Base-by-base conservation (phyloP, 2,329 filamentous ascomycete species). In the Claviceps quebecensis region DNA sequence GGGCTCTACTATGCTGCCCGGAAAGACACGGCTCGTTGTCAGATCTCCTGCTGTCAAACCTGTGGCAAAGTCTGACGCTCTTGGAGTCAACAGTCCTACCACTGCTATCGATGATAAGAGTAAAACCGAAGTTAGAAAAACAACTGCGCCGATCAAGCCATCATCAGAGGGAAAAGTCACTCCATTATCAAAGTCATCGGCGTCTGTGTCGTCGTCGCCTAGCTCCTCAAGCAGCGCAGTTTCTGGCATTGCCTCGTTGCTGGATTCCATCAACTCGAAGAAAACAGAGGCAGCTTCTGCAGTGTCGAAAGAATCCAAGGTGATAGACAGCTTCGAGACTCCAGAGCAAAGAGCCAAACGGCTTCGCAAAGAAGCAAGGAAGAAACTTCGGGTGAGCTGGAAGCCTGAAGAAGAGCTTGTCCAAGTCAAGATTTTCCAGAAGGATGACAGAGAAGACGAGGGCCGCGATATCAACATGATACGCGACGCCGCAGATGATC, bases 401-500 rank as follows among this genome's bases (percentile, higher is more conserved):
- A 86, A 83, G 61, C 74, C 80, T 0, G 84, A 84, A 48, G 69
- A 76, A 17, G 76, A 80, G 34, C 72, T 91, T 34, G 81, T 81
- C 1, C 72, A 86, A 57, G 71, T 87, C 51, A 77, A 78, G 56
- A 70, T 82, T 48, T 89, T 90, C 67, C 79, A 81, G 51, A 85
- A 87, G 59, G 83, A 87, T 55, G 80, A 79, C 1, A 75, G 77
- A 1, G 85, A 89, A 61, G 83, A 87, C 57, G 74, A 81, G 52
- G 83, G 81, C 50, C 76, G 84, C 51, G 77, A 79, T 50, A 72
- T 75, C 51, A 84, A 80, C 59, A 81, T 87, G 74, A 76, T 83
- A 41, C 79, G 80, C 47, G 84, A 89, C 63, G 83, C 83, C 4
- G 77, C 77, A 34, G 85, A 89, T 61, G 83, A 87, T 59, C 80